phyloP scores from a whole-genome alignment of 371 early-diverging fungal genomes.

The Rhizopus arrhizus region DNA sequence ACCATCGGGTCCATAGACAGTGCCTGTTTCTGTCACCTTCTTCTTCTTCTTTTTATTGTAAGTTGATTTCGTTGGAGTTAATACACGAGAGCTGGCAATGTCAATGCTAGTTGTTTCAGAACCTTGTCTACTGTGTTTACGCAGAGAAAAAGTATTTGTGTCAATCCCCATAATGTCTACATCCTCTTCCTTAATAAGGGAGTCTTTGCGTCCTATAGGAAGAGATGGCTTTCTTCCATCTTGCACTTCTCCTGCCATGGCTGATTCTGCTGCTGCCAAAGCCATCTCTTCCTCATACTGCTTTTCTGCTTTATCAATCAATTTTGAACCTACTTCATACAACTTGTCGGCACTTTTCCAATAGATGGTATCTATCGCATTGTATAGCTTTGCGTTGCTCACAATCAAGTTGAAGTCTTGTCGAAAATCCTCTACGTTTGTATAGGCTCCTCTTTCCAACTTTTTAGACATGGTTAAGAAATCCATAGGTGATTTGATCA shows the following conservation, averaged over 20 bases:
- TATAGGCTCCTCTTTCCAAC: constrained; percentile 52
- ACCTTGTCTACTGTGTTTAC: constrained; percentile 35
- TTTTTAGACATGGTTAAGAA: constrained; percentile 69
- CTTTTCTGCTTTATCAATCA: constrained; percentile 64
- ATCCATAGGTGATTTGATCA: constrained; percentile 77
- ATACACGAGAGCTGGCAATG: constrained; percentile 31
- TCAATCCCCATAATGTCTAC: constrained; percentile 58
- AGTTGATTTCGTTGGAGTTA: constrained; percentile 27
- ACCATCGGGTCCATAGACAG: constrained; percentile 50
- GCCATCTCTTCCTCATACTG: constrained; percentile 48
- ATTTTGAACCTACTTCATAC: constrained; percentile 54
- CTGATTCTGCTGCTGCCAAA: constrained; percentile 15
- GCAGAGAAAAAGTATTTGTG: constrained; percentile 25
- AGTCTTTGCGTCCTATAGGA: constrained; percentile 23
- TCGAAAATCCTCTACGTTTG: constrained; percentile 55
- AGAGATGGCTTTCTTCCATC: constrained; percentile 27
- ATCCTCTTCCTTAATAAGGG: constrained; percentile 46
- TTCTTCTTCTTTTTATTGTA: constrained; percentile 52
- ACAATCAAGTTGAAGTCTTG: constrained; percentile 69
- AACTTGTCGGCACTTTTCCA: constrained; percentile 72
- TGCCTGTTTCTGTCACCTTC: constrained; percentile 47
- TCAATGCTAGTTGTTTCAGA: constrained; percentile 33
- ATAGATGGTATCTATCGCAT: constrained; percentile 72
- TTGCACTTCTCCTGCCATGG: constrained; percentile 3
- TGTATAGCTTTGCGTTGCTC: constrained; percentile 74